Base-by-base conservation (phyloP, 2,329 filamentous ascomycete genomes). In the Dactylellina leptospora region DNA sequence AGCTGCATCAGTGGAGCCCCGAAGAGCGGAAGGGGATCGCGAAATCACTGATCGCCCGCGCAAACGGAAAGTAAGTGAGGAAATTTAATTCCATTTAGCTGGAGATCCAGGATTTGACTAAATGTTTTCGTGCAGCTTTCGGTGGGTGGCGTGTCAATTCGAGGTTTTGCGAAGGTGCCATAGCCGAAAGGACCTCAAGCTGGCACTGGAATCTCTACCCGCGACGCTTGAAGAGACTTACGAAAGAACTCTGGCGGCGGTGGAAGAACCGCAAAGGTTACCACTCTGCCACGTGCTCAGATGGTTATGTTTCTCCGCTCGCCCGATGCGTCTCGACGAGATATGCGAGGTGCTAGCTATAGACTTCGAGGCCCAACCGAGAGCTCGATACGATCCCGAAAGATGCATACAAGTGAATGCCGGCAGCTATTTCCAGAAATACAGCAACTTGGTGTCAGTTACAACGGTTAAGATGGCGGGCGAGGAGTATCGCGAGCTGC, bases 301-400 rank as follows among this genome's bases (percentile, higher is more conserved):
- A 47, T 58, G 40, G 25, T 36, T 58, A 18, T 58, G 54, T 18
- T 58, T 58, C 28, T 58, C 54, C 10, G 38, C 54, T 11, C 30
- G 54, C 13, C 54, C 54, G 36, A 58, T 58, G 54, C 54, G 23
- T n/a, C 40, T 58, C 4, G 54, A 58, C 25, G 54, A 58, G 25
- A 58, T 58, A 33, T 44, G 54, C 42, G 54, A 58, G 6, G 54
- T 58, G 10, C 40, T 47, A 6, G 54, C 54, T 20, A 58, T 58
- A 20, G 54, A 58, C 23, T 58, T 58, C n/a, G 54, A 58, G 27
- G 25, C 54, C 11, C 13, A 36, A 23, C 40, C 54, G n/a, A 38
- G 54, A 5, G 40, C 54, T 2, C n/a, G 18, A 23, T 58, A 58
- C 23, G 25, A 45, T 23, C 23, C 40, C 1, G 28, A 54, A 16